Base-by-base conservation (phyloP, 768 basidiomycete species). In the Rhizopogon rudus region DNA sequence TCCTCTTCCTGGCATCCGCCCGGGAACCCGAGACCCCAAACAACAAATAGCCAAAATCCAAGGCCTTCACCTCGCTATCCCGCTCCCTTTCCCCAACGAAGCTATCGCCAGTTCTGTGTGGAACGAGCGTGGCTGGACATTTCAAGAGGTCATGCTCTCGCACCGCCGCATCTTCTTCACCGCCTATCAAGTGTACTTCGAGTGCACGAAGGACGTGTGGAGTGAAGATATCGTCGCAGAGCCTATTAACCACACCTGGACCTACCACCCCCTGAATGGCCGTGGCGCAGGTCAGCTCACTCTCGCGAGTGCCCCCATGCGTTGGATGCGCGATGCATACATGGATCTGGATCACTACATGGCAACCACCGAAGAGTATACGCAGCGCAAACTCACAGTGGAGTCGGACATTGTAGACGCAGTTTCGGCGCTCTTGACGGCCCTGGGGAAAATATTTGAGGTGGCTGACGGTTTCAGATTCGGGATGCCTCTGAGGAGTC, bases 161-260 rank as follows among this genome's bases (percentile, higher is more conserved):
- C 51, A 50, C 0, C 58, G 61, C 20, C 48, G 52, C 33, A 41
- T 60, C 13, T 59, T 62, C 60, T 63, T 64, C 48, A 65, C 64
- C 1, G 51, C 55, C 7, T 53, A 60, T 17, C 59, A 64, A 8
- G 56, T 64, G 13, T 62, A 61, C 28, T 65, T 61, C 9, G 60
- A 61, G 39, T 63, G 58, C 25, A 59, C 57, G 20, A 40, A 52
- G 6, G 14, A 54, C 6, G 53, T 51, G 39, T 59, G 60, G 5
- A 59, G 57, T n/a, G 57, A 64, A 2, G 64, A 65, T 51, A 25
- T 64, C 5, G 49, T 59, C 20, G 56, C 60, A 58, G 31, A 37
- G 35, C 35, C 35, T 37, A 13, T 25, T 25, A 25, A 25, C 25
- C 31, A 33, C 8, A 9, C 31, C 31, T 33, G 31, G 31, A 10